These are phyloP conservation scores for Mycena polygramma DNA, from an alignment of 768 basidiomycete species.

Conservation along the genomic window DNA sequence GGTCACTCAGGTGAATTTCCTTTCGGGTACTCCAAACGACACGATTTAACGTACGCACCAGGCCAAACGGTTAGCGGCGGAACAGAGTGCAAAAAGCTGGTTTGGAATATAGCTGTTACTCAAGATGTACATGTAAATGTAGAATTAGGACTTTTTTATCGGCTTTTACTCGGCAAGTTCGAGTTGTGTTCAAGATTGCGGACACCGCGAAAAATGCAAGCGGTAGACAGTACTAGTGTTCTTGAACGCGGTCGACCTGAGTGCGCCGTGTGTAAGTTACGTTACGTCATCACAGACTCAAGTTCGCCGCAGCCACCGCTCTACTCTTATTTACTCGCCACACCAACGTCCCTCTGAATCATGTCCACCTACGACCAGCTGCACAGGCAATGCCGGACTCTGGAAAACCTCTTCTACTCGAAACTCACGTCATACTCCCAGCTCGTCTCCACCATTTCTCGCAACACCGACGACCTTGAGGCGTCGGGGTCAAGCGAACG, in stretches of 20 bases:
- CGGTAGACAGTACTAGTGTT: too few species aligned
- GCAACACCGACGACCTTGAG: constrained; percentile 72
- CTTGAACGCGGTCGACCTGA: too few species aligned
- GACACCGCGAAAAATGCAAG: too few species aligned
- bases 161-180: too few species aligned
- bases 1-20: constrained; percentile 66
- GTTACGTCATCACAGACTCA: too few species aligned
- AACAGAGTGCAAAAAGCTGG: constrained; percentile 76
- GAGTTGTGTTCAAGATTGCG: too few species aligned
- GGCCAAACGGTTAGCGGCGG: constrained; percentile 74
- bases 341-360: background rate
- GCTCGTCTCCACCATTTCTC: constrained; percentile 77
- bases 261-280: too few species aligned
- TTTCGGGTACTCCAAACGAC: background rate
- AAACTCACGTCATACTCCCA: constrained; percentile 94
- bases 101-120: constrained; percentile 62
- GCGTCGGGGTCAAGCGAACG: constrained; percentile 77
- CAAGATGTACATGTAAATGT: background rate
- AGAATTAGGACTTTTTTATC: too few species aligned
- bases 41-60: constrained; percentile 39
- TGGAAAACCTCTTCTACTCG: constrained; percentile 92
- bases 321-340: too few species aligned
- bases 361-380: constrained; percentile 91
- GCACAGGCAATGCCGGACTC: constrained; percentile 91
- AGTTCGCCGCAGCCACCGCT: too few species aligned